Percentiles rank a stretch among this genome's conserved stretches.
These are phyloP conservation scores for Gliomastix tumulicola DNA, from an alignment of 2,329 filamentous ascomycete genomes.

Conservation along the genomic window DNA sequence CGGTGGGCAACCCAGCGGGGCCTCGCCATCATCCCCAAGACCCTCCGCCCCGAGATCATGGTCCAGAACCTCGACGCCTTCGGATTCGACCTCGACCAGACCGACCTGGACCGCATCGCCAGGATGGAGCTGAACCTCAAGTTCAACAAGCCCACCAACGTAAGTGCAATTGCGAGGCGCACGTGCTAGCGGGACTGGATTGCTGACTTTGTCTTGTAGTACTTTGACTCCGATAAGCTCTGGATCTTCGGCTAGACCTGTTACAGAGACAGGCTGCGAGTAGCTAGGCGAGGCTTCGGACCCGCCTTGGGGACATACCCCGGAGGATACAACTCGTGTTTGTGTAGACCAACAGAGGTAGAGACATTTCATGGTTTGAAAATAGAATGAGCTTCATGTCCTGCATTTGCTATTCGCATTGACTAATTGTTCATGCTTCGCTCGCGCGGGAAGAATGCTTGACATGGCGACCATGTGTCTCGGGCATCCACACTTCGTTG, in stretches of 20 bases:
- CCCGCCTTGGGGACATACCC: too few relatives aligned
- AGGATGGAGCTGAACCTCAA: constrained; percentile 58
- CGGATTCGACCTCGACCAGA: constrained; percentile 57
- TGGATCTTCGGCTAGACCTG: constrained; percentile 54
- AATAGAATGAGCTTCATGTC: too few relatives aligned
- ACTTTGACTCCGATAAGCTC: constrained; percentile 48
- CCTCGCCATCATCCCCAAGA: constrained; percentile 79
- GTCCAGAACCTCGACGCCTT: constrained; percentile 61
- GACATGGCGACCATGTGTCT: too few relatives aligned
- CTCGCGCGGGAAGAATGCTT: too few relatives aligned
- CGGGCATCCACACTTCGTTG: too few relatives aligned
- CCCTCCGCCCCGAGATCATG: constrained; percentile 45
- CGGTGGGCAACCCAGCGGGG: constrained; percentile 82
- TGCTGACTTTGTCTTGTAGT: constrained; percentile 27
- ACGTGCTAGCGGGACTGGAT: too few relatives aligned
- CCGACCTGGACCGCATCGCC: constrained; percentile 61
- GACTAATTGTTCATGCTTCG: too few relatives aligned
- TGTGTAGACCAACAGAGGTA: not conserved
- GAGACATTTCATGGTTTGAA: not conserved
- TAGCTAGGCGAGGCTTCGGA: too few relatives aligned
- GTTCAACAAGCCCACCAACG: constrained; percentile 71
- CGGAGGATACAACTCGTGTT: too few relatives aligned
- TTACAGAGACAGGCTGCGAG: too few relatives aligned
- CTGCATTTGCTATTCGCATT: too few relatives aligned
- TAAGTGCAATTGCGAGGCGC: constrained; percentile 36